Percentiles rank a stretch among this genome's conserved stretches.
Conservation (phyloP, 179 eudicot species). For the Nepenthes alata region DNA sequence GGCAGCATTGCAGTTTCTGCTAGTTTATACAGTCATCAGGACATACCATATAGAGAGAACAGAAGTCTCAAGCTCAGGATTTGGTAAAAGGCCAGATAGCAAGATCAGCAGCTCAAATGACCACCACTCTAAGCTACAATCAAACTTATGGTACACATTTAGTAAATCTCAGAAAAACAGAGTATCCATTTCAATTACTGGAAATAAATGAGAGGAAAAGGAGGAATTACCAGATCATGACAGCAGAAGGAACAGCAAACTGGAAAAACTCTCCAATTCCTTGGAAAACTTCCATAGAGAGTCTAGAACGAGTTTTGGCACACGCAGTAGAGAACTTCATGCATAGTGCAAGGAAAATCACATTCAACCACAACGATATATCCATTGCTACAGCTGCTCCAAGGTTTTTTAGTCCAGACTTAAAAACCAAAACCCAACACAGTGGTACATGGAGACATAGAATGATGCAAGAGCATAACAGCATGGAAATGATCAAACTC, state of each 20-base stretch:
- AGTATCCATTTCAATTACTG: not conserved
- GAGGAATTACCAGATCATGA: conserved; percentile 33
- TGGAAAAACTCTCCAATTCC: conserved; percentile 26
- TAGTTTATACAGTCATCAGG: not conserved
- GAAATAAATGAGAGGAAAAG: not conserved
- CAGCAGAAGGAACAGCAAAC: conserved; percentile 36
- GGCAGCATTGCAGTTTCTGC: too few species aligned
- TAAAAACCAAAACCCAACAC: conserved; percentile 37
- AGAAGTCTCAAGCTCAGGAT: conserved; percentile 56
- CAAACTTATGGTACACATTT: not conserved
- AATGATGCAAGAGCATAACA: conserved; percentile 16
- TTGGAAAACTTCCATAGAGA: conserved; percentile 21
- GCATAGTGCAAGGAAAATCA: conserved; percentile 20
- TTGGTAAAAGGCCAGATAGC: conserved; percentile 58
- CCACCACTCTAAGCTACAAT: conserved; percentile 72
- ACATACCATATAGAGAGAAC: conserved; percentile 61
- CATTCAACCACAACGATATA: conserved; percentile 35
- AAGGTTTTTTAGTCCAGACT: conserved; percentile 16
- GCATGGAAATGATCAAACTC: conserved; percentile 33
- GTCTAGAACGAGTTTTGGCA: conserved; percentile 17
- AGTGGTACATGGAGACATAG: conserved; percentile 30
- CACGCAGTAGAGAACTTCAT: conserved; percentile 27
- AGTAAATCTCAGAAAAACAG: not conserved
- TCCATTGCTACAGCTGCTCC: conserved; percentile 40
- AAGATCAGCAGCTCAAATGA: conserved; percentile 61